Evolutionary conservation across 2,329 filamentous ascomycete species (phyloP).

Genomic region (Shiraia bambusicola): DNA sequence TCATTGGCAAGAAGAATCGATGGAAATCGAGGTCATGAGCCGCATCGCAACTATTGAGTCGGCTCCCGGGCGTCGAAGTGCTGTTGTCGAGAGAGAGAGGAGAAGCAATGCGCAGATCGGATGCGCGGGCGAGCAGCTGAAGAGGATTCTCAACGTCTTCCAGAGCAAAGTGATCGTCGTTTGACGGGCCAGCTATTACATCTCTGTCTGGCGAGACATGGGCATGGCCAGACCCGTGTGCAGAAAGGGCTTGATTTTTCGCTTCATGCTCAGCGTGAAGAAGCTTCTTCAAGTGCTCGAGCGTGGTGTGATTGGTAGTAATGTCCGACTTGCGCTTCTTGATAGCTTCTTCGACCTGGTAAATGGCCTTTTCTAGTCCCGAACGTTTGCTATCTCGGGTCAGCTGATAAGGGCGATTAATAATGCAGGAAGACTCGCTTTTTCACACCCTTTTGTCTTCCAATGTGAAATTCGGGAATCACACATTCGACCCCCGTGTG

Average conservation of each 20-base stretch:
- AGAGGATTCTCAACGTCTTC: slow-evolving; percentile 76
- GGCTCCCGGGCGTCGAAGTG: slow-evolving; percentile 32
- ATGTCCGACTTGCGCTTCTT: slow-evolving; percentile 36
- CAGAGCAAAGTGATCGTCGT: slow-evolving; percentile 55
- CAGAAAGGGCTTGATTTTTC: slow-evolving; percentile 6
- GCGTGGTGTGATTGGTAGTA: slow-evolving; percentile 22
- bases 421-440: slow-evolving; percentile 55
- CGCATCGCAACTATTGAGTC: slow-evolving; percentile 34
- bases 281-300: slow-evolving; percentile 51
- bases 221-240: not conserved
- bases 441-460: slow-evolving; percentile 74
- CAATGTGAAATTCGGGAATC: slow-evolving; percentile 68
- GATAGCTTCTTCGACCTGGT: slow-evolving; percentile 69
- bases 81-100: slow-evolving; percentile 26
- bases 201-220: slow-evolving; percentile 22
- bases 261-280: slow-evolving; percentile 50
- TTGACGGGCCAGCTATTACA: slow-evolving; percentile 29
- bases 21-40: slow-evolving; percentile 55
- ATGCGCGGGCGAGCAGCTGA: slow-evolving; percentile 71
- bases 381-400: slow-evolving; percentile 63
- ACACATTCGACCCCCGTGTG: slow-evolving; percentile 63
- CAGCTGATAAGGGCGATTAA: slow-evolving; percentile 2
- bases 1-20: slow-evolving; percentile 67
- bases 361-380: slow-evolving; percentile 72
- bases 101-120: slow-evolving; percentile 63